Evolutionary conservation across 805 yeast species (phyloP), one percentile per base, ranked within the genome.

Genomic region (Candida multigemmis): DNA sequence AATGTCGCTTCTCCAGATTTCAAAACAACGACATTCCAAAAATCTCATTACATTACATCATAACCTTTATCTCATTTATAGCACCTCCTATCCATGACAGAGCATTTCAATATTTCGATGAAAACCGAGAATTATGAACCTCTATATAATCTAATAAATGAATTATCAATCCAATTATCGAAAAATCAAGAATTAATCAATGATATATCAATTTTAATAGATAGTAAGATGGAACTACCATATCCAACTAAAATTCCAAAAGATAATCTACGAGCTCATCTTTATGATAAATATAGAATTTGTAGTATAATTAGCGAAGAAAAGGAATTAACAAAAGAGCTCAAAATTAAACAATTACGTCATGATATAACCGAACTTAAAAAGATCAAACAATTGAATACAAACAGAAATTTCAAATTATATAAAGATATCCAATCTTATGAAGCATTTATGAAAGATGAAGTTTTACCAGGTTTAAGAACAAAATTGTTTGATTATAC

Each of bases 381-480:
- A 12, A 20, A 22, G 6, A 26, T 59, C 5, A 39, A 42, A 21
- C 31, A 30, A 12, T 28, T 27, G 14, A 49, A 49, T 14, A 27
- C 16, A 7, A 23, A 19, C n/a, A 42, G 37, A 16, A 60, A 58
- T 31, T 14, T 28, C 13, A 38, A 53, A 17, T 33, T 56, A 5
- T 28, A 39, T 10, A 26, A 33, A 17, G 32, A 55, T 0, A 32
- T 52, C 9, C 30, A 38, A 12, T 44, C 44, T 13, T 60, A 58
- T 37, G 62, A 58, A 27, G 26, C 23, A 13, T 43, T 53, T n/a
- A 38, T 58, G 3, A 30, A 43, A 2, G 40, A 35, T 9, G 40
- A 39, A 12, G 33, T 59, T 7, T 23, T 56, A 7, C 65, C 65
- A 1, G 28, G 33, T 16, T 37, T 59, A 13, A 34, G 59, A 10